phyloP scores from a whole-genome alignment of 495 filamentous ascomycete genomes.

The Talaromyces thailandensis region DNA sequence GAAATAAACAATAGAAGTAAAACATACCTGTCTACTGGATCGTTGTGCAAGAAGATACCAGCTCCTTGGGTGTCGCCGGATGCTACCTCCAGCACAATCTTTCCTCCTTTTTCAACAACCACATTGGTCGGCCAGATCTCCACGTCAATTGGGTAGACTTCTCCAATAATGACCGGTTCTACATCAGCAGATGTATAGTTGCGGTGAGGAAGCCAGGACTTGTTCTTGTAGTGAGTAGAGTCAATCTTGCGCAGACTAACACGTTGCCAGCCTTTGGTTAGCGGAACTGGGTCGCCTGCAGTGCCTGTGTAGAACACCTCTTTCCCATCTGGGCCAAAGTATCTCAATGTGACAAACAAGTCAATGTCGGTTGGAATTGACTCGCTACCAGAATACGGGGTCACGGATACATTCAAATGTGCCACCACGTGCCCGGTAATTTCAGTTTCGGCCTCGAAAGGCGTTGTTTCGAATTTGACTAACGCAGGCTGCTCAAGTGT shows the following conservation, averaged over 20 bases:
- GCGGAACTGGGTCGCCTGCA: conserved; percentile 26
- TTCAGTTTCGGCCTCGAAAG: conserved; percentile 50
- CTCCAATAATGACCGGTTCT: conserved; percentile 31
- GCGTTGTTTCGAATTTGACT: conserved; percentile 43
- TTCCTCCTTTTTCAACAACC: conserved; percentile 39
- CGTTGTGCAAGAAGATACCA: conserved; percentile 4
- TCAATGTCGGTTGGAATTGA: conserved; percentile 47
- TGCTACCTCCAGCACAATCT: conserved; percentile 42
- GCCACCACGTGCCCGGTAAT: conserved; percentile 59
- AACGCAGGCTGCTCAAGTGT: conserved; percentile 32
- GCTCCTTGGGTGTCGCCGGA: conserved; percentile 37
- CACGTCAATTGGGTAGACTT: conserved; percentile 47
- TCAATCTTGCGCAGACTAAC: conserved; percentile 45
- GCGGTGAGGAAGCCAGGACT: conserved; percentile 40
- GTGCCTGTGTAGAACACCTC: conserved; percentile 60
- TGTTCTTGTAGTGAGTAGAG: conserved; percentile 21
- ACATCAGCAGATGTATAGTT: conserved; percentile 45
- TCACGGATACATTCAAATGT: conserved; percentile 50
- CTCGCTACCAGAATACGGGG: conserved; percentile 18
- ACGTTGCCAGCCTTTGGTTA: conserved; percentile 29
- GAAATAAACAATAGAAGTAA: not conserved
- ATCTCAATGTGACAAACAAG: conserved; percentile 53
- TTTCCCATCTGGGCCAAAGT: conserved; percentile 43
- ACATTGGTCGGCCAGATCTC: conserved; percentile 59
- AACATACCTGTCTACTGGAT: conserved; percentile 3